Evolutionary conservation across 2,329 filamentous ascomycete species (phyloP), one percentile per base, ranked within the genome.

Genomic region (Dothidotthia symphoricarpi): DNA sequence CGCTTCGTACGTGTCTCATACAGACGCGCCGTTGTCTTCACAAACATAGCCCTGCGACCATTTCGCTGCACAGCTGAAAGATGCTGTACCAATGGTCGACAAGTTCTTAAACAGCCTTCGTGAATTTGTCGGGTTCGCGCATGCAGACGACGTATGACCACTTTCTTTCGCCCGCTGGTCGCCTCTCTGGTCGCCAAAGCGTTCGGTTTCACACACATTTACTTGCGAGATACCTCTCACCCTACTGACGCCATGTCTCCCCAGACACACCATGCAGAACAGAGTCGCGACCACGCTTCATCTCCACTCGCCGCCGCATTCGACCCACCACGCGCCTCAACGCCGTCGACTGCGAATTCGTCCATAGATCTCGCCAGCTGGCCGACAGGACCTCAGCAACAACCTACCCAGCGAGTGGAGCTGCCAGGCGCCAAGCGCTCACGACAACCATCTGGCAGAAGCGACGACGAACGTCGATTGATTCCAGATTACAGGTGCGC

Each of bases 191-290:
- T 9, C 5, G 19, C 5, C 5, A 22, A 6, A 9, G 9, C 19
- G 19, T 5, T 22, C 19, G 19, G 9, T 22, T 22, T 9, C 19
- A 22, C 15, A 28, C 24, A 13, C 17, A 31, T 15, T n/a, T 28
- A 12, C 13, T 30, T 25, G 11, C 22, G 34, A 28, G 32, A 17
- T 34, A 11, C 19, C 19, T 22, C 19, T 22, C 29, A 31, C 16
- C 22, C 19, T 34, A 34, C 54, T 56, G 45, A 58, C 42, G 12
- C 34, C 37, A 51, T 53, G 50, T 30, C 32, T 28, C 16, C 19
- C n/a, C 43, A 61, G 57, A 28, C 44, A 37, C 46, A 50, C 45
- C 32, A 61, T 55, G 54, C 43, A 5, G 19, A 22, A 35, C 40
- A 31, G 24, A 31, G 16, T 16, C 40, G 35, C 19, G 9, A 22